phyloP scores from a whole-genome alignment of 495 filamentous ascomycete genomes.

The Pseudoneurospora amorphoporcata region DNA sequence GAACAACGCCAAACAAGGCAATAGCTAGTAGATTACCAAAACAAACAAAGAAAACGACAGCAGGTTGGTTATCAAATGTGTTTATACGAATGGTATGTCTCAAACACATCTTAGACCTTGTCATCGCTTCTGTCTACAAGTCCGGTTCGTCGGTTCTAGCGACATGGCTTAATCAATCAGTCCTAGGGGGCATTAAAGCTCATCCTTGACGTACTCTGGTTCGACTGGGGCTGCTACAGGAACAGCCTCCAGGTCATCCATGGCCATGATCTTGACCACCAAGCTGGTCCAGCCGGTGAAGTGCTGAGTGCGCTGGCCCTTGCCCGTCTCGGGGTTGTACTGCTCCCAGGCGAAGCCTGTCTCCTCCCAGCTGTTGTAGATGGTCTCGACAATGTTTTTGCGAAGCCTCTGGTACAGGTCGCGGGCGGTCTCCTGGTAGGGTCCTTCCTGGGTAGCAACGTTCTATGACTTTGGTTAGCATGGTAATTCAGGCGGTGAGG shows the following conservation, averaged over 20 bases:
- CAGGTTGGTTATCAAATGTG: neutral
- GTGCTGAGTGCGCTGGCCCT: constrained; percentile 90
- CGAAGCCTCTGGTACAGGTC: constrained; percentile 68
- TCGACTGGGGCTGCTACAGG: neutral
- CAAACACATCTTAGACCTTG: neutral
- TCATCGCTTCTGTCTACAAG: neutral
- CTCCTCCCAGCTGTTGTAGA: constrained; percentile 76
- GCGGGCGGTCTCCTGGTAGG: constrained; percentile 58
- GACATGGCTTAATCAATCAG: neutral
- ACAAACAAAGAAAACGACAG: neutral
- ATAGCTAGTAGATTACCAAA: neutral
- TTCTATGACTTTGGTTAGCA: constrained; percentile 31
- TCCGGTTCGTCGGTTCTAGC: neutral
- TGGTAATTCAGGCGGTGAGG: neutral
- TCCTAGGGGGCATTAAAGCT: neutral
- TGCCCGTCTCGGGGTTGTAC: constrained; percentile 88
- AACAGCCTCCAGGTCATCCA: constrained; percentile 38
- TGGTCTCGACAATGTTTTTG: constrained; percentile 77
- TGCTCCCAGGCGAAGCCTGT: constrained; percentile 99
- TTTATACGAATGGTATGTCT: neutral
- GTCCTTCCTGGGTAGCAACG: constrained; percentile 47
- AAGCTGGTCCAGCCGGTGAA: constrained; percentile 98
- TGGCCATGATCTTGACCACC: constrained; percentile 94
- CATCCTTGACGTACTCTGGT: neutral
- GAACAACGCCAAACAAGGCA: neutral